Evolutionary conservation across 192 early-diverging fungal genomes (phyloP), one percentile per base, ranked within the genome.

Genomic region (Allomyces arbusculus): DNA sequence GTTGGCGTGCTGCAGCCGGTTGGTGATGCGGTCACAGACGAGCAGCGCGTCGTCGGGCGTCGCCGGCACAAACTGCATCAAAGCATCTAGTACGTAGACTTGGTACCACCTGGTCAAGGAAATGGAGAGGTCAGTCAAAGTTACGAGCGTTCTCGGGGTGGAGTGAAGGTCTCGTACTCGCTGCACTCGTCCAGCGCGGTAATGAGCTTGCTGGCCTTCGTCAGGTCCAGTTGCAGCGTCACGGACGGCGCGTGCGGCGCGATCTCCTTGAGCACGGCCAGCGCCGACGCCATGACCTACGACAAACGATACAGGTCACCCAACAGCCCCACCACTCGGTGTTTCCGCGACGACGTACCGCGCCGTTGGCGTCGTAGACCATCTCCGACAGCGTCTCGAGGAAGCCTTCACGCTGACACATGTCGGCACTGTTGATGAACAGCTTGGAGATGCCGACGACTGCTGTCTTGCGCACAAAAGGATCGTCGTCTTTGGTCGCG

Each of bases 381-480:
- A 95, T 73, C n/a, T 86, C 84, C 68, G 86, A 81, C 61, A 97
- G 78, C 72, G 86, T 85, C 66, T 95, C 91, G n/a, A 97, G 78
- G 70, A 94, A 90, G 63, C 87, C 86, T 67, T 91, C 89, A 67
- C 80, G 82, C 69, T 93, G 88, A 3, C 92, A 91, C 44, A 97
- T 66, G 28, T 78, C 79, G 40, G 84, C 82, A 72, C 94, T 86
- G 74, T 91, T 86, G 82, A 94, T 83, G 73, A 86, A 94, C 45
- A 99, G 78, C 73, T 99, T 99, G 20, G 89, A 88, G 26, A 99
- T 94, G 65, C 85, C 87, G 58, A 96, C 86, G 1, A 94, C 92
- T 3, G 93, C 87, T 0, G 96, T 99, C 74, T 99, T 99, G 66
- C 87, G 80, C 43, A 99, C 96, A 73, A 97, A 99, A 9, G 94